Evolutionary conservation across 345 rosid genomes (phyloP), one percentile per base, ranked within the genome.

Genomic region (Chamaenerion angustifolium): DNA sequence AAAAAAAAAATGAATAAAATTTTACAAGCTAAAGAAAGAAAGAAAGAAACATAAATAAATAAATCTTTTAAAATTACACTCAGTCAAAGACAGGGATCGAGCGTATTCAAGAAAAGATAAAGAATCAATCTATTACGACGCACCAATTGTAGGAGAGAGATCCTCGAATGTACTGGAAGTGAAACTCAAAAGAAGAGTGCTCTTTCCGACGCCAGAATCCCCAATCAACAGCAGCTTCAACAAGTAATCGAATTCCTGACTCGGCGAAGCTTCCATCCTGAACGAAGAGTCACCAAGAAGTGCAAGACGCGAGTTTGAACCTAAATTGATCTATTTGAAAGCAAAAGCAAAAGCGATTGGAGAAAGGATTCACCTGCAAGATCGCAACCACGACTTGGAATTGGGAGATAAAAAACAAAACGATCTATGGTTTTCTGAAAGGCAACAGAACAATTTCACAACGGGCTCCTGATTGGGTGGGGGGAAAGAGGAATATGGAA

Each of bases 191-290:
- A 76, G 77, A 18, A 76, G 73, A 62, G 73, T 67, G 21, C 81
- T 76, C 58, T 76, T 76, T 13, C 81, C 81, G 12, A 76, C 77
- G 2, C 75, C 75, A 16, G 81, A 76, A 61, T 76, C 81, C 45
- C 81, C 81, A 14, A 76, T 72, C 77, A 76, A 56, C 65, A 76
- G 49, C 61, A 72, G 46, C 73, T 76, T 76, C 70, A 76, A 67
- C 42, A 50, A 13, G 43, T 50, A 35, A 50, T 50, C 54, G 21
- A 50, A 50, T 3, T 50, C 54, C 54, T 50, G 54, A 23, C 54
- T 15, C 54, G 54, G 40, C 12, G 21, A 50, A 40, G 46, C 45
- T 27, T 42, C 56, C 56, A 52, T 52, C 16, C 37, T 31, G 37
- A 31, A 31, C 37, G 37, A 31, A 31, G 6, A 31, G 37, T 31